Base-by-base conservation (phyloP, 2,329 filamentous ascomycete genomes). In the Trichophaea hybrida region DNA sequence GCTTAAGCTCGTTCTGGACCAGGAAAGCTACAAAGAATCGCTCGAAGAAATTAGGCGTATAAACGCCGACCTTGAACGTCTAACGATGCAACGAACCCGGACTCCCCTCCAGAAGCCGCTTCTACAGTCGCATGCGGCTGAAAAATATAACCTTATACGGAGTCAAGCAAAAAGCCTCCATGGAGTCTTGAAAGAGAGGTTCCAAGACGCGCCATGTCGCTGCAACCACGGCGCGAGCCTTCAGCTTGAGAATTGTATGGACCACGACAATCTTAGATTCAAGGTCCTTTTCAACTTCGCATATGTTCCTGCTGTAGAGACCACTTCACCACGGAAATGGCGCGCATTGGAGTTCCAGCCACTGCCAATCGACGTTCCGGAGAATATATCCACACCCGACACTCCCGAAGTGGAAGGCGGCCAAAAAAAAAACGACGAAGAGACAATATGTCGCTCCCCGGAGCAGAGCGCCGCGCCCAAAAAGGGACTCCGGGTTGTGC, bases 101-200 rank as follows among this genome's bases (percentile, higher is more conserved):
- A 35, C 34, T 10, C 17, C 59, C 56, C 46, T 37, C 15, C 17
- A 17, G 31, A 50, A 51, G 33, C 12, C 12, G 6, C 15, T 43
- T 46, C 56, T 59, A 13, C 55, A 17, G 12, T 31, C 52, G 38
- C 13, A 53, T 31, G 33, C 57, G 38, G 54, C 58, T 37, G 55
- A 61, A 37, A 37, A 59, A 12, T 64, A 61, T 31, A 48, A 59
- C 3, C 43, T n/a, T 37, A 57, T 64, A 17, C 55, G 55, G 35
- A 43, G 43, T 6, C 58, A 61, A 44, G 58, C 62, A 7, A 58
- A 43, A 15, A 59, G 43, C 24, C 58, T 64, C 32, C 56, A 61
- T 46, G 38, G 15, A 13, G 61, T 60, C 40, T 55, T 64, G 13
- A 53, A 53, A 44, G 49, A 61, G 55, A 59, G 48, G 24, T 31